Conservation (phyloP, 2,329 filamentous ascomycete genomes). For the Xenosphaeropsis pyriputrescens region DNA sequence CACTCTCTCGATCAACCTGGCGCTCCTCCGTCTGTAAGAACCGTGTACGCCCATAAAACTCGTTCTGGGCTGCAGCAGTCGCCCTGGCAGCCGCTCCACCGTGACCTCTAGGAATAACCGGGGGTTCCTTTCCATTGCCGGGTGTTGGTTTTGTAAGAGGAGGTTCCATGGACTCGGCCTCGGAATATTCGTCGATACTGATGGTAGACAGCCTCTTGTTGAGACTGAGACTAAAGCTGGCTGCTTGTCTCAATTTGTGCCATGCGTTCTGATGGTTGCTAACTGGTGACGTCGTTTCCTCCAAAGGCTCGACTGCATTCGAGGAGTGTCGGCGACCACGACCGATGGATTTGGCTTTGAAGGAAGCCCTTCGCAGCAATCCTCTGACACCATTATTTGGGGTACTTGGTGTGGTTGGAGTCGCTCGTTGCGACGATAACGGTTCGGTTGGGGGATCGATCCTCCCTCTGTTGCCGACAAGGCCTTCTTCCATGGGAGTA, state of each 20-base stretch:
- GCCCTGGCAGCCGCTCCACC: conserved; percentile 46
- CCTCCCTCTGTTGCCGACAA: no score
- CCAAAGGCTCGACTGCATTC: no score
- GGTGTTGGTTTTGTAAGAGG: conserved; percentile 6
- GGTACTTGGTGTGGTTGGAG: no score
- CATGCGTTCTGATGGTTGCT: conserved; percentile 13
- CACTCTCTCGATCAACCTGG: conserved; percentile 43
- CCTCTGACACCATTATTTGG: conserved; percentile 2
- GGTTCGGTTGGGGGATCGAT: no score
- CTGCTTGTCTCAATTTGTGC: conserved; percentile 15
- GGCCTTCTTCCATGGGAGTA: no score
- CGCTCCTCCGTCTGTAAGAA: conserved; percentile 24
- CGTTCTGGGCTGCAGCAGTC: conserved; percentile 43
- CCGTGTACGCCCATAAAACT: conserved; percentile 22
- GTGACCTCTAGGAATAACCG: conserved; percentile 42
- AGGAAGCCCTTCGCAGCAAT: conserved; percentile 15
- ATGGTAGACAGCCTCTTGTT: no score
- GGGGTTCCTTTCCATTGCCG: conserved; percentile 33
- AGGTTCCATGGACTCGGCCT: no score
- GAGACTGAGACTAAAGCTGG: conserved; percentile 11
- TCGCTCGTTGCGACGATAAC: no score
- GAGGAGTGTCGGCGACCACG: conserved; percentile 8
- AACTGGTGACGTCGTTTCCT: no score
- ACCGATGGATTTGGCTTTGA: conserved; percentile 12
- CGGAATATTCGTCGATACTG: no score